phyloP scores from a whole-genome alignment of 1,284 basidiomycete species.

The Earliella scabrosa region DNA sequence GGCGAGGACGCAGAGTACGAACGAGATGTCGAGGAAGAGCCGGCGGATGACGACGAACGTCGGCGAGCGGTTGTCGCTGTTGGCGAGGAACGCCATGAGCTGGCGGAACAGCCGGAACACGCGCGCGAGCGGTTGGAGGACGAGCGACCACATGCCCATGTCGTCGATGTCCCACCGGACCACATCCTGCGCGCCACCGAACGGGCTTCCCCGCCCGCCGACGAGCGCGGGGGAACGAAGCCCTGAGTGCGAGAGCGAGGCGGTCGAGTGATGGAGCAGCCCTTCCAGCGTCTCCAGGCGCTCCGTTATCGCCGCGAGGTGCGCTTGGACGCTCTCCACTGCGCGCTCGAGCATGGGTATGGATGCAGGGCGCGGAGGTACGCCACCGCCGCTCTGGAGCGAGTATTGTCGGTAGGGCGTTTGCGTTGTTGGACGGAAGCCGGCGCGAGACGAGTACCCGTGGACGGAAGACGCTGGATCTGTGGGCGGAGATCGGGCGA shows the following conservation, averaged over 20 bases:
- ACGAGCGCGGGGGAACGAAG: conserved; percentile 13
- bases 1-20: conserved; percentile 62
- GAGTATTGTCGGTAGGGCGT: conserved; percentile 42
- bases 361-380: conserved; percentile 31
- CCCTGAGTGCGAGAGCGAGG: conserved; percentile 30
- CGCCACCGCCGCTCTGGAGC: conserved; percentile 16
- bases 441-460: conserved; percentile 23
- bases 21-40: conserved; percentile 75
- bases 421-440: conserved; percentile 41
- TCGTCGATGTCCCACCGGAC: conserved; percentile 70
- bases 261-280: conserved; percentile 39
- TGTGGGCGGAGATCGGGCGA: conserved; percentile 28
- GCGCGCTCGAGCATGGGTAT: conserved; percentile 62
- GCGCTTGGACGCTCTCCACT: conserved; percentile 85
- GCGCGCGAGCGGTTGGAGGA: conserved; percentile 64
- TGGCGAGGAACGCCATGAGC: conserved; percentile 58
- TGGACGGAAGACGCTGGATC: conserved; percentile 39
- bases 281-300: conserved; percentile 79
- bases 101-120: conserved; percentile 50
- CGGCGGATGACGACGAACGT: conserved; percentile 67
- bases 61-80: conserved; percentile 62
- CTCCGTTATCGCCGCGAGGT: conserved; percentile 89
- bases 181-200: conserved; percentile 33
- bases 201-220: conserved; percentile 42
- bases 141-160: conserved; percentile 78